Conservation (phyloP, 148 eudicot genomes). For the Simmondsia chinensis region DNA sequence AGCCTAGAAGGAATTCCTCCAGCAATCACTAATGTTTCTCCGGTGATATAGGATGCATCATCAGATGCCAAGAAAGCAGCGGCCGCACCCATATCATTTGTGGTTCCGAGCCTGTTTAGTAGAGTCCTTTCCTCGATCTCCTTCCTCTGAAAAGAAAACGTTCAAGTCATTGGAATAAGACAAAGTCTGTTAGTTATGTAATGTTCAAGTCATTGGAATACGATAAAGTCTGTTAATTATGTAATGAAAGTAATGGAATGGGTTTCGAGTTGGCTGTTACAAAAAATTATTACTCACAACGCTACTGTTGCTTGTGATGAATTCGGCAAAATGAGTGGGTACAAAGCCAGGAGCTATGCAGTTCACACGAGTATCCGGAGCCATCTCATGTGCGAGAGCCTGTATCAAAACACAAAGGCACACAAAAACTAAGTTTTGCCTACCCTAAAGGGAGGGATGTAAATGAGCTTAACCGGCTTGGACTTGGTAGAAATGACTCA, state of each 20-base stretch:
- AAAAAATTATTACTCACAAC: conserved; percentile 73
- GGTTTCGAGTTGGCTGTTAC: no score
- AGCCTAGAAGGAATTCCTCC: conserved; percentile 87
- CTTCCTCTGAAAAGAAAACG: conserved; percentile 34
- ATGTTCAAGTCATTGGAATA: no score
- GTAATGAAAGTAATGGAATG: no score
- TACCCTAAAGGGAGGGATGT: no score
- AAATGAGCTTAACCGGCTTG: no score
- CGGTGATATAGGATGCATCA: conserved; percentile 86
- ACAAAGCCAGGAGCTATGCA: conserved; percentile 93
- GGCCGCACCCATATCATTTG: conserved; percentile 94
- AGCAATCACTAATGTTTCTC: conserved; percentile 76
- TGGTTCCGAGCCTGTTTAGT: conserved; percentile 80
- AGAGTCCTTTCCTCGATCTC: conserved; percentile 46
- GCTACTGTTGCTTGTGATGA: conserved; percentile 31
- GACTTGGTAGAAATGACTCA: background rate
- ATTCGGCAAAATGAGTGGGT: conserved; percentile 68
- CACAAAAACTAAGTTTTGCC: no score
- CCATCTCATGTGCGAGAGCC: conserved; percentile 92
- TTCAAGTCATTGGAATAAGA: no score
- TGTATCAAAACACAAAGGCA: conserved; percentile 3
- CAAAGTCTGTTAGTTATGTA: no score
- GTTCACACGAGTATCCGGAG: conserved; percentile 90
- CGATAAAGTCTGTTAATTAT: no score
- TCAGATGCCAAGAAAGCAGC: conserved; percentile 82